Evolutionary conservation across 805 yeast genomes (phyloP).

Genomic region (Candida methanosorbosa): DNA sequence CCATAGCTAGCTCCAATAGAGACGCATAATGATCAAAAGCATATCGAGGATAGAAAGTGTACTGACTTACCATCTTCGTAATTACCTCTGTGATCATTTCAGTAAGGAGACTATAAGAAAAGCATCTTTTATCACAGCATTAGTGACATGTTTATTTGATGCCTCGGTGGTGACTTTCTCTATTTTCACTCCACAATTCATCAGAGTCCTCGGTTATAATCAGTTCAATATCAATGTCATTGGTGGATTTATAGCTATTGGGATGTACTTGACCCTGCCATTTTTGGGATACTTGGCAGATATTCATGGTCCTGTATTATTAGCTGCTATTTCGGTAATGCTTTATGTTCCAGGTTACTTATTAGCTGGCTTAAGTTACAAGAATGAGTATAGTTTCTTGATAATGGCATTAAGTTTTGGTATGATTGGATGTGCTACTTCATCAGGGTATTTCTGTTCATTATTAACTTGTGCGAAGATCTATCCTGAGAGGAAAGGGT

Average conservation of each 20-base stretch:
- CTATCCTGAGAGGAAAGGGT: slow-evolving; percentile 66
- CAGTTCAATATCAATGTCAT: slow-evolving; percentile 63
- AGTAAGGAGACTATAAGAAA: slow-evolving; percentile 33
- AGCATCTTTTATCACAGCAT: slow-evolving; percentile 47
- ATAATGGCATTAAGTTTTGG: slow-evolving; percentile 42
- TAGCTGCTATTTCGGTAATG: slow-evolving; percentile 52
- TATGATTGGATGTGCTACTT: slow-evolving; percentile 63
- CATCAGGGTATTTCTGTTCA: slow-evolving; percentile 63
- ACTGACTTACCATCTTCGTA: slow-evolving; percentile 37
- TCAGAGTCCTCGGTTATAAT: slow-evolving; percentile 45
- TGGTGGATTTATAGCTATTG: slow-evolving; percentile 66
- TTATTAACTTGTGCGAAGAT: slow-evolving; percentile 77
- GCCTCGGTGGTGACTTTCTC: slow-evolving; percentile 84
- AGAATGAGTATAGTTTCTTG: slow-evolving; percentile 19
- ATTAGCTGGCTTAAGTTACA: slow-evolving; percentile 31
- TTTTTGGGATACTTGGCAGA: slow-evolving; percentile 76
- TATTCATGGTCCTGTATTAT: slow-evolving; percentile 70
- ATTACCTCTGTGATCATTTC: slow-evolving; percentile 31
- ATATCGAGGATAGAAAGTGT: slow-evolving; percentile 26
- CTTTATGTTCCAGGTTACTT: slow-evolving; percentile 65
- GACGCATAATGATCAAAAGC: slow-evolving; percentile 7
- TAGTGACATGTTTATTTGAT: slow-evolving; percentile 60
- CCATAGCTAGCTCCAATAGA: neutral
- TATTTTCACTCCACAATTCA: slow-evolving; percentile 65
- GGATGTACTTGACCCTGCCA: slow-evolving; percentile 82